phyloP scores from a whole-genome alignment of 257 asterid genomes.

The Penstemon newberryi region DNA sequence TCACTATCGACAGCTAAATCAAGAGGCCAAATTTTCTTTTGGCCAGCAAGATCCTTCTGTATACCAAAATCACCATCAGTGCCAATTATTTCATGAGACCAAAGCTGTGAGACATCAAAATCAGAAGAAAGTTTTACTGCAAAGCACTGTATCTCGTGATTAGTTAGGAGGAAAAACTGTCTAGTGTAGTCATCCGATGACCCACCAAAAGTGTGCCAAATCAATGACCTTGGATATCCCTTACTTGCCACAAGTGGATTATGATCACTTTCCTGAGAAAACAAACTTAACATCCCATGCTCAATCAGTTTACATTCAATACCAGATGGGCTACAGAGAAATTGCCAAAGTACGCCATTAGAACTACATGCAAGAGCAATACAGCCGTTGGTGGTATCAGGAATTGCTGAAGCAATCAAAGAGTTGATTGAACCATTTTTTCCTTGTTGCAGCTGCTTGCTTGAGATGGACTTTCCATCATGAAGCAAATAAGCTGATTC shows the following conservation, averaged over 20 bases:
- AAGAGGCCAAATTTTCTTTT: conserved; percentile 91
- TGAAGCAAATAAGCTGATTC: conserved; percentile 32
- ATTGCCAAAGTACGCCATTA: conserved; percentile 71
- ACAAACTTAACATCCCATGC: conserved; percentile 33
- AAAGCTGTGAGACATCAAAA: conserved; percentile 55
- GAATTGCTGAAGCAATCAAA: conserved; percentile 69
- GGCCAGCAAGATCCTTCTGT: conserved; percentile 90
- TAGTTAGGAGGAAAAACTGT: conserved; percentile 78
- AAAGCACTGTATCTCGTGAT: conserved; percentile 75
- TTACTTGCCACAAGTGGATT: conserved; percentile 49
- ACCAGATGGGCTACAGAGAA: conserved; percentile 59
- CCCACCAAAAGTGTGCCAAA: conserved; percentile 62
- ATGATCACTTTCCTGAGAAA: conserved; percentile 45
- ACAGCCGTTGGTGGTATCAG: conserved; percentile 46
- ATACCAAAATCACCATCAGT: conserved; percentile 80
- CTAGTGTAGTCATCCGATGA: conserved; percentile 45
- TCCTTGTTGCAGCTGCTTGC: conserved; percentile 41
- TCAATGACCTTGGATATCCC: conserved; percentile 85
- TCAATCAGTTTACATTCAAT: conserved; percentile 48
- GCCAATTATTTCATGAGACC: conserved; percentile 88
- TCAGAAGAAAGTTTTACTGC: conserved; percentile 47
- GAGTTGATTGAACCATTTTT: conserved; percentile 54
- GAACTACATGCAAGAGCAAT: conserved; percentile 81
- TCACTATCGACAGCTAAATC: conserved; percentile 71
- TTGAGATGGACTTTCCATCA: conserved; percentile 39